Conservation (phyloP, 805 yeast genomes). For the Spathaspora gorwiae region DNA sequence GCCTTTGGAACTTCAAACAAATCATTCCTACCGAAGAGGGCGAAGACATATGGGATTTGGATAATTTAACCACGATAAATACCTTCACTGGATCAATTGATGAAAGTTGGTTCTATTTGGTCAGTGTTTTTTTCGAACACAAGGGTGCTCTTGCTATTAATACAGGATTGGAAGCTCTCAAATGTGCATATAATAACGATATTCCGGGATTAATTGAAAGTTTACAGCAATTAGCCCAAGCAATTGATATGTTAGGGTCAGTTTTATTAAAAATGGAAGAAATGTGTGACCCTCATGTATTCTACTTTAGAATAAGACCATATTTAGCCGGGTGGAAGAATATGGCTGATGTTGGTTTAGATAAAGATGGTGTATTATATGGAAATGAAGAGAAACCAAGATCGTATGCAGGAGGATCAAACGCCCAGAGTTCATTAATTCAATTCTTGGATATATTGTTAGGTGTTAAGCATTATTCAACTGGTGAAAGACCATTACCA, state of each 20-base stretch:
- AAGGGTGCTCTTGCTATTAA: conserved; percentile 70
- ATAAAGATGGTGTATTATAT: conserved; percentile 66
- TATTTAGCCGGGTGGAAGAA: conserved; percentile 92
- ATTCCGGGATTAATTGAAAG: conserved; percentile 34
- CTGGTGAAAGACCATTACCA: conserved; percentile 52
- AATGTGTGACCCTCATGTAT: conserved; percentile 91
- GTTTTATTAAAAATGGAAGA: conserved; percentile 81
- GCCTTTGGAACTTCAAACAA: conserved; percentile 82
- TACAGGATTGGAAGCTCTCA: conserved; percentile 64
- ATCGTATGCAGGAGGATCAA: conserved; percentile 80
- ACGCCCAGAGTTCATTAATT: conserved; percentile 87
- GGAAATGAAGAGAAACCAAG: conserved; percentile 59
- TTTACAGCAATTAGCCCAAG: conserved; percentile 66
- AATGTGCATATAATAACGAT: conserved; percentile 47
- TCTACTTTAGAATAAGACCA: conserved; percentile 82
- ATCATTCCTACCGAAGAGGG: conserved; percentile 39
- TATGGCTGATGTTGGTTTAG: conserved; percentile 80
- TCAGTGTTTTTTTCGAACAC: conserved; percentile 80
- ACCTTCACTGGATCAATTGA: conserved; percentile 89
- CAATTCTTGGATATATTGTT: conserved; percentile 80
- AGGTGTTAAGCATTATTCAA: conserved; percentile 71
- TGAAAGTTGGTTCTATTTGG: conserved; percentile 91
- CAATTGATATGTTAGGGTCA: conserved; percentile 68
- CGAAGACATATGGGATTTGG: conserved; percentile 47
- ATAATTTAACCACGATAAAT: conserved; percentile 69